phyloP scores from a whole-genome alignment of 2,329 filamentous ascomycete genomes.

The Chaetothyriales sp. region DNA sequence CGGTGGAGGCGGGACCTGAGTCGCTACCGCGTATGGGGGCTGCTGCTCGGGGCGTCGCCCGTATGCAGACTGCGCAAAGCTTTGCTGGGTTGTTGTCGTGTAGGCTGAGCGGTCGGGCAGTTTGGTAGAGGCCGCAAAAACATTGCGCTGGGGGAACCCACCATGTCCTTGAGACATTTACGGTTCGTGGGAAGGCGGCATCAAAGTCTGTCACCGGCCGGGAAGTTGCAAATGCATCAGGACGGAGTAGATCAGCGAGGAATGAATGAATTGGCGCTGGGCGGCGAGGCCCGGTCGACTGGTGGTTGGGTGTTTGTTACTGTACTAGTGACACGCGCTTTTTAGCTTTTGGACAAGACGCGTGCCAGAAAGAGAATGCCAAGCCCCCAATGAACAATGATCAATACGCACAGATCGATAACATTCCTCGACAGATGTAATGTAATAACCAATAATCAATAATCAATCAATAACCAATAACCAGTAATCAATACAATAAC shows the following conservation, averaged over 20 bases:
- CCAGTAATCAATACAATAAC: too few species aligned
- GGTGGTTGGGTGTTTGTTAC: too few species aligned
- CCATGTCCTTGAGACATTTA: slow-evolving; percentile 26
- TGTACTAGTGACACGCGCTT: too few species aligned
- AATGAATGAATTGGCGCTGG: too few species aligned
- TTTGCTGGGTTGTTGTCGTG: slow-evolving; percentile 14
- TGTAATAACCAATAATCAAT: too few species aligned
- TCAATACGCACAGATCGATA: too few species aligned
- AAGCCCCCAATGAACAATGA: too few species aligned
- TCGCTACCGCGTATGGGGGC: slow-evolving; percentile 12
- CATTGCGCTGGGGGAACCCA: slow-evolving; percentile 40
- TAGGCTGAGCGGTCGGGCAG: slow-evolving; percentile 33
- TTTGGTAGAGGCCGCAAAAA: slow-evolving; percentile 37
- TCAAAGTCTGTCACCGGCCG: slow-evolving; percentile 7
- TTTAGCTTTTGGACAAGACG: too few species aligned
- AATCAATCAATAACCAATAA: too few species aligned
- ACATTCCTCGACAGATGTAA: too few species aligned
- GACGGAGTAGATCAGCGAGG: not conserved
- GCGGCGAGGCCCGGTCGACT: too few species aligned
- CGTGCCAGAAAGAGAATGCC: too few species aligned
- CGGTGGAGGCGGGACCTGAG: slow-evolving; percentile 20
- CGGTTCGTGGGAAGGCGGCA: slow-evolving; percentile 3
- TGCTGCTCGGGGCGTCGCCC: slow-evolving; percentile 22
- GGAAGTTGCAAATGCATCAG: slow-evolving; percentile 4
- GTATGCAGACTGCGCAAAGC: slow-evolving; percentile 31